Evolutionary conservation across 768 basidiomycete genomes (phyloP), one percentile per base, ranked within the genome.

Genomic region (Termitomyces sp.): DNA sequence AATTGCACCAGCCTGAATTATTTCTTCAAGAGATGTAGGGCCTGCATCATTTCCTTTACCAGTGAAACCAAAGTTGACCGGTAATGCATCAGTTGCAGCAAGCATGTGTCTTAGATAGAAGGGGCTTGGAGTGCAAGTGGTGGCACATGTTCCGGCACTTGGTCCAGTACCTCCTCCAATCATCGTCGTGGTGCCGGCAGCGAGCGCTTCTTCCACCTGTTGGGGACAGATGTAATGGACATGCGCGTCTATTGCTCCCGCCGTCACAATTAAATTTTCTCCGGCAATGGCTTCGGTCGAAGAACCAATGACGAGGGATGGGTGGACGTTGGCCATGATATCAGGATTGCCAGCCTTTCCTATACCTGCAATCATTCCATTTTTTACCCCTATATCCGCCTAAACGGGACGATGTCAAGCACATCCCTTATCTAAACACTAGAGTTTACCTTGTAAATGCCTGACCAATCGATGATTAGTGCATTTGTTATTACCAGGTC

Each of bases 301-400:
- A 12, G 91, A 92, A 39, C 95, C 95, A 50, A 98, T 81, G 59
- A 91, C 67, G 65, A 98, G 84, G 5, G 76, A 69, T 0, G 80
- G 79, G 57, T 88, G 77, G 28, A 98, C 88, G 39, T 79, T 78
- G 10, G 84, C 83, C 93, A 97, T 97, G 53, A 89, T 78, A 66
- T 98, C 94, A 3, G 94, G 94, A 69, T 98, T 99, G 1, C 97
- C 97, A 9, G 94, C 91, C 70, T 99, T 98, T n/a, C 96, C 97
- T 51, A 98, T 88, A 0, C 89, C 94, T 12, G 76, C 78, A 59
- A 98, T 98, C 37, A 74, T 63, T 0, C 95, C 95, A 54, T 82
- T 68, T 71, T 89, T 94, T 54, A 99, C 79, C 27, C 97, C 96
- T 50, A 99, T 92, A 66, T 98, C 97, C 19, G 96, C 96, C 91